These are phyloP conservation scores for Collybiopsis luxurians DNA, from an alignment of 768 basidiomycete species.

Conservation along the genomic window DNA sequence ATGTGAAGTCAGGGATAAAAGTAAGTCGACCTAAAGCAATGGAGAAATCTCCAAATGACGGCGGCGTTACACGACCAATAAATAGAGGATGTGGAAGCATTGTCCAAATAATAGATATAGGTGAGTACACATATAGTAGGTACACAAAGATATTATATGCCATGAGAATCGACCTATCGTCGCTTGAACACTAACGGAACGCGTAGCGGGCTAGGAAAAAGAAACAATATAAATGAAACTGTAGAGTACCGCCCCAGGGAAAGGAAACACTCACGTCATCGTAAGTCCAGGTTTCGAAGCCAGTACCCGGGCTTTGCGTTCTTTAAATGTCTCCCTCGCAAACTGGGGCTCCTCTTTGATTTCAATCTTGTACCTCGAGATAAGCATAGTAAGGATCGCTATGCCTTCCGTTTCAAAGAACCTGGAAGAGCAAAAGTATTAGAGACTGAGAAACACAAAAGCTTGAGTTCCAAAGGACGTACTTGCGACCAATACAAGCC, in stretches of 20 bases:
- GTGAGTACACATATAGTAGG: too few relatives aligned
- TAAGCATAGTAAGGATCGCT: slow-evolving; percentile 47
- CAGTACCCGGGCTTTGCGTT: slow-evolving; percentile 41
- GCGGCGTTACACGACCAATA: too few relatives aligned
- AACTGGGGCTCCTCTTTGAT: slow-evolving; percentile 51
- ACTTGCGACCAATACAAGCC: slow-evolving; percentile 45
- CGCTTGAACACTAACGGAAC: neutral
- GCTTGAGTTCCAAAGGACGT: too few relatives aligned
- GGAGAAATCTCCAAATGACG: too few relatives aligned
- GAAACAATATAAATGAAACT: neutral
- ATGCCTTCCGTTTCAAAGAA: slow-evolving; percentile 54
- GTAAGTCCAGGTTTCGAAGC: slow-evolving; percentile 27
- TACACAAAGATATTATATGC: too few relatives aligned
- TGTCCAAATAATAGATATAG: too few relatives aligned
- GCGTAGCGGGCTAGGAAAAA: neutral
- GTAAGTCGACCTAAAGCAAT: too few relatives aligned
- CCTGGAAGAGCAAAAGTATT: slow-evolving; percentile 23
- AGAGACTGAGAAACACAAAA: too few relatives aligned
- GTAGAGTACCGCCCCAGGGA: neutral
- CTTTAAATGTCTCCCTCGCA: slow-evolving; percentile 42
- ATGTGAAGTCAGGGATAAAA: too few relatives aligned
- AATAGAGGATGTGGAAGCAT: too few relatives aligned
- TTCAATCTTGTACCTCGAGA: slow-evolving; percentile 44
- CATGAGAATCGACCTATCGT: too few relatives aligned
- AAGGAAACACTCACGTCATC: neutral